These are phyloP conservation scores for Iberis pinnata DNA, from an alignment of 345 rosid species.

Conservation along the genomic window DNA sequence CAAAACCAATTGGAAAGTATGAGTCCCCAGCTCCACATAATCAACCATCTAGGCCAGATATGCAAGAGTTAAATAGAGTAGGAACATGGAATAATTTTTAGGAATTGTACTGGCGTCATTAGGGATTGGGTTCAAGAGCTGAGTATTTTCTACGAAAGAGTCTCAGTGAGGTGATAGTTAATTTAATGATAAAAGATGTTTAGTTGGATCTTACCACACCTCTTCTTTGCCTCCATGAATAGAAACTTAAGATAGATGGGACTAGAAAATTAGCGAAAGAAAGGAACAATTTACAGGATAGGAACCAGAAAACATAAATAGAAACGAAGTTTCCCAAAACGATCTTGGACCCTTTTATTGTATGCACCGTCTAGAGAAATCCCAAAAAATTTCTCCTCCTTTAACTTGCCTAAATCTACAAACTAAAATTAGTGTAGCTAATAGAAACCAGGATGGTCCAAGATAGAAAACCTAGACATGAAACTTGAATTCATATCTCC, in stretches of 20 bases:
- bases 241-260: background rate
- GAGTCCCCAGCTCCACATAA: too few relatives aligned
- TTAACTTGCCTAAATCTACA: constrained; percentile 7
- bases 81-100: constrained; percentile 4
- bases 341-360: constrained; percentile 4
- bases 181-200: constrained; percentile 1
- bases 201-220: constrained; percentile 15
- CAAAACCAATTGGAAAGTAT: constrained; percentile 6
- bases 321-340: constrained; percentile 7
- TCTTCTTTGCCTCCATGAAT: constrained; percentile 1
- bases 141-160: constrained; percentile 1
- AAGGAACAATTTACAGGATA: background rate
- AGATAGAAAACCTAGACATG: constrained; percentile 1
- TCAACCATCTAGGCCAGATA: too few relatives aligned
- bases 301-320: constrained; percentile 13
- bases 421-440: background rate
- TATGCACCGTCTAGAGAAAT: constrained; percentile 2
- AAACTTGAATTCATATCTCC: background rate
- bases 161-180: constrained; percentile 1
- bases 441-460: constrained; percentile 13
- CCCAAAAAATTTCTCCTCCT: constrained; percentile 2
- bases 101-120: background rate
- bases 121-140: constrained; percentile 6
- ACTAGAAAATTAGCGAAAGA: too few relatives aligned
- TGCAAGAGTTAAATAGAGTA: too few relatives aligned